phyloP scores from a whole-genome alignment of 2,329 filamentous ascomycete genomes.

The Aspergillus sp. region DNA sequence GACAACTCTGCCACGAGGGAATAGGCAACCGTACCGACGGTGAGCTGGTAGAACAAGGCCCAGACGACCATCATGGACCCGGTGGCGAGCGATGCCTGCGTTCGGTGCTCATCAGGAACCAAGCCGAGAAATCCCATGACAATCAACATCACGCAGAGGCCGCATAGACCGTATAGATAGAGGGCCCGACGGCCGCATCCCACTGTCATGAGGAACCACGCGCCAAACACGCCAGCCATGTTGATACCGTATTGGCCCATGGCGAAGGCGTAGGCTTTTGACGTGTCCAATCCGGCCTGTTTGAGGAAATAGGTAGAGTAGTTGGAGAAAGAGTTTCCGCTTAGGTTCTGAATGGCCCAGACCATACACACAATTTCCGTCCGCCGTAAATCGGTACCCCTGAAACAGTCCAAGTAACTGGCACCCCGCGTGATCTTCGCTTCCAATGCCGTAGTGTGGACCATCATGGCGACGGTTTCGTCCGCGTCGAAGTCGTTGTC shows the following conservation, averaged over 20 bases:
- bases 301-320: constrained; percentile 63
- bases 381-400: constrained; percentile 71
- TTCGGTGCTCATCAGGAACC: constrained; percentile 60
- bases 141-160: constrained; percentile 73
- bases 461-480: constrained; percentile 89
- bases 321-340: constrained; percentile 63
- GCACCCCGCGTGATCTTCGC: constrained; percentile 71
- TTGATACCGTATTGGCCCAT: constrained; percentile 65
- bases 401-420: constrained; percentile 80
- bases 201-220: constrained; percentile 75
- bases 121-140: constrained; percentile 82
- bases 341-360: constrained; percentile 65
- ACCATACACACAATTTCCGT: constrained; percentile 71
- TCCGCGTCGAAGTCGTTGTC: constrained; percentile 76
- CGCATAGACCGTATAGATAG: constrained; percentile 73
- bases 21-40: constrained; percentile 86
- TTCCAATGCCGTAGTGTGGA: constrained; percentile 81
- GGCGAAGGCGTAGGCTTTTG: constrained; percentile 56
- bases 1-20: constrained; percentile 84
- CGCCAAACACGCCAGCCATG: constrained; percentile 77
- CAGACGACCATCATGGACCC: constrained; percentile 83
- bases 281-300: constrained; percentile 53
- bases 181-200: constrained; percentile 74
- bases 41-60: constrained; percentile 81
- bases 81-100: constrained; percentile 69